Conservation (phyloP, 2,329 filamentous ascomycete genomes). For the Trichoderma citrinoviride region DNA sequence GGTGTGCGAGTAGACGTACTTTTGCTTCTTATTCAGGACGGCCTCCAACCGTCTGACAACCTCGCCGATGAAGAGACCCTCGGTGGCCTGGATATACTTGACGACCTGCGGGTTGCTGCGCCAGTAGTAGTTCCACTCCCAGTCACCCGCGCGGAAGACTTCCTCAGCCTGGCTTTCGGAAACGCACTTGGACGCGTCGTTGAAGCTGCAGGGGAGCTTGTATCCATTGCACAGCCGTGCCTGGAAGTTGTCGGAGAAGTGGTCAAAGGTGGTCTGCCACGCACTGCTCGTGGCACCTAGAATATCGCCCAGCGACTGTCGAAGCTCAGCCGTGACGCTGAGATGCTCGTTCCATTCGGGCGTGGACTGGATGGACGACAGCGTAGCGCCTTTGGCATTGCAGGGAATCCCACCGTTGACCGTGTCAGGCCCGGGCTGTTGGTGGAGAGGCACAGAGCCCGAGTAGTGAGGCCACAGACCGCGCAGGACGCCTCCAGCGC, state of each 20-base stretch:
- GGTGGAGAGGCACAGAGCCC: constrained; percentile 2
- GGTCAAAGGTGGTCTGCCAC: constrained; percentile 16
- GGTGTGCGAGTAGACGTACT: constrained; percentile 9
- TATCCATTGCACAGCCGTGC: constrained; percentile 13
- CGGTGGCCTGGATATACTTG: constrained; percentile 10
- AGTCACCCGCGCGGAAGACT: constrained; percentile 14
- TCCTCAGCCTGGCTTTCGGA: constrained; percentile 5
- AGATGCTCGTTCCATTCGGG: constrained; percentile 10
- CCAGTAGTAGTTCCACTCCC: constrained; percentile 19
- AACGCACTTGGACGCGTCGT: constrained; percentile 2
- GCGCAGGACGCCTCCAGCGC: constrained; percentile 8
- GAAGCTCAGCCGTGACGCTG: constrained; percentile 5
- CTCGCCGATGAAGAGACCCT: constrained; percentile 8
- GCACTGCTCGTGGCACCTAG: constrained; percentile 1
- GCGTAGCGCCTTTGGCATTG: constrained; percentile 2
- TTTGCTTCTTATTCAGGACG: not conserved
- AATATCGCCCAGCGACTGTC: not conserved
- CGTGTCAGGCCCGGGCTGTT: constrained; percentile 5
- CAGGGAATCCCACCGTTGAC: constrained; percentile 1
- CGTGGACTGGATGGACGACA: constrained; percentile 5
- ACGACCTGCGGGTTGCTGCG: not conserved
- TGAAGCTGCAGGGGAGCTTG: constrained; percentile 12
- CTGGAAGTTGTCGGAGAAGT: constrained; percentile 20
- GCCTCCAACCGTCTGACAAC: constrained; percentile 5
- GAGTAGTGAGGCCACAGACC: constrained; percentile 13